Evolutionary conservation across 75 land plant genomes (phyloP).

Genomic region (Picea glauca): DNA sequence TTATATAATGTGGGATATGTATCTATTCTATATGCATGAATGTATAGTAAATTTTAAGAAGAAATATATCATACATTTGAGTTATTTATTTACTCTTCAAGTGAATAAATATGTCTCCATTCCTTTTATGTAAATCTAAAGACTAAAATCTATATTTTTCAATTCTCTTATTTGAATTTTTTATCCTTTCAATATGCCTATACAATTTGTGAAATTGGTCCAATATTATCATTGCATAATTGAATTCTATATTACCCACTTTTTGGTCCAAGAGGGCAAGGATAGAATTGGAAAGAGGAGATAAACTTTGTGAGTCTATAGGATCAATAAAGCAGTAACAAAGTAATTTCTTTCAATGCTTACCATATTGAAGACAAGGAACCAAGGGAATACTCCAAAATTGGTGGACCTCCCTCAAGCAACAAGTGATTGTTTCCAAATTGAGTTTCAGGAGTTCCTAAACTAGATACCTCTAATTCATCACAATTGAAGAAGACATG

Average conservation of each 20-base stretch:
- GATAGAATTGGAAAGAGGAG: conserved; percentile 54
- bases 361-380: too few relatives aligned
- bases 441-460: conserved; percentile 13
- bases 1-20: neutral
- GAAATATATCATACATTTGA: conserved; percentile 2
- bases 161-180: neutral
- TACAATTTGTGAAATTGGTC: conserved; percentile 6
- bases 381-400: neutral
- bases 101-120: neutral
- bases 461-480: neutral
- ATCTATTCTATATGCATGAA: too few relatives aligned
- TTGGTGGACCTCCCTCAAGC: conserved; percentile 11
- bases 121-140: neutral
- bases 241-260: conserved; percentile 73
- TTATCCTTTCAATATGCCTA: neutral
- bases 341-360: conserved; percentile 5
- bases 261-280: conserved; percentile 67
- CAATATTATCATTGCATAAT: conserved; percentile 71
- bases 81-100: neutral
- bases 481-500: neutral
- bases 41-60: conserved; percentile 23
- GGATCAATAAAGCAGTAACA: conserved; percentile 42
- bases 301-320: conserved; percentile 59
- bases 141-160: neutral
- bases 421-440: conserved; percentile 11